Base-by-base conservation (phyloP, 1,284 basidiomycete species). In the Flammula alnicola region DNA sequence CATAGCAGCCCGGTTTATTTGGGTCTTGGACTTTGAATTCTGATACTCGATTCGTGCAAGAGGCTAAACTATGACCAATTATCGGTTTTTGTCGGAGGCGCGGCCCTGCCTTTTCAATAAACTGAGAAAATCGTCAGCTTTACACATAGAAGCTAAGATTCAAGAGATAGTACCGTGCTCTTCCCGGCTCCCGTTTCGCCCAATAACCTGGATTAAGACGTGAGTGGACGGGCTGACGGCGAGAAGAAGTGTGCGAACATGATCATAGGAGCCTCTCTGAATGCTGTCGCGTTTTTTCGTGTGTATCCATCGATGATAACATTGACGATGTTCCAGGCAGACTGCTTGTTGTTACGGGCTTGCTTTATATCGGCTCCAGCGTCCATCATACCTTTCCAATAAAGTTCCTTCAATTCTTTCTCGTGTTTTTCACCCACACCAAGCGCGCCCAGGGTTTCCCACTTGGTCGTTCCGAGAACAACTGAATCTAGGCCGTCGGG, bases 241-340 rank as follows among this genome's bases (percentile, higher is more conserved):
- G 55, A 54, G 6, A 63, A 44, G 11, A 47, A n/a, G n/a, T 58
- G 55, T 16, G 56, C 41, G 8, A 51, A 38, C 6, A 58, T 53
- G 17, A 61, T 61, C 16, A 63, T n/a, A n/a, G n/a, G n/a, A 23
- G 41, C 62, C 62, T 25, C 36, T 40, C 25, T 55, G 53, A 23
- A 55, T 44, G n/a, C 16, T 44, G 37, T 1, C 43, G 33, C 26
- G 42, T 39, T 6, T n/a, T 36, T 5, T 29, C 43, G 3, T n/a
- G 14, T 4, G 30, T 23, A n/a, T 23, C 29, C 5, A 8, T 31
- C 6, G 31, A 44, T 11, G 4, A 50, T 47, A 16, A 17, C 27
- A 4, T 39, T 22, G 14, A 57, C 38, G 8, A 57, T 47, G 8
- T 33, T 29, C 44, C 48, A 54, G 1, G 58, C 56, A 1, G 58